phyloP scores from a whole-genome alignment of 164 flowering plant genomes.

The Saururus chinensis region DNA sequence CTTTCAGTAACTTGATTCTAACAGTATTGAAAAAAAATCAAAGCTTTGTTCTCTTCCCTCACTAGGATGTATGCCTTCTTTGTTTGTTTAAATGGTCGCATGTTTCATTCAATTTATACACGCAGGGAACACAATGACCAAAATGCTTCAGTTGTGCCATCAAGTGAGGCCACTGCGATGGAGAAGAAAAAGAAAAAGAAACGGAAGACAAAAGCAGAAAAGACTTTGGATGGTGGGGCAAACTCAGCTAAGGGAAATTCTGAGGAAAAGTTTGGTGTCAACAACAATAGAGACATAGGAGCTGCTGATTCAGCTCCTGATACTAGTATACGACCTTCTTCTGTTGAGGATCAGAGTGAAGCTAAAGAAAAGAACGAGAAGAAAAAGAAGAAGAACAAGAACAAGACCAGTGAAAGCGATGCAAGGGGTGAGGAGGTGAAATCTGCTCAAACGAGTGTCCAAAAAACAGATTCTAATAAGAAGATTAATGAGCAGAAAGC shows the following conservation, averaged over 20 bases:
- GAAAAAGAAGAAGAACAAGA: conserved; percentile 50
- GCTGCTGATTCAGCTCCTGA: conserved; percentile 3
- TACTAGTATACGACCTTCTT: conserved; percentile 6
- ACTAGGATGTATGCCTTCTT: not conserved
- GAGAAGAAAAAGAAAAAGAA: conserved; percentile 30
- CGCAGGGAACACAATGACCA: not conserved
- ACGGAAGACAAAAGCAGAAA: conserved; percentile 18
- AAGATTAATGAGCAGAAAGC: conserved; percentile 21
- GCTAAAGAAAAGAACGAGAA: conserved; percentile 54
- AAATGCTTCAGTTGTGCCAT: not conserved
- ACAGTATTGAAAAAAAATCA: too few relatives aligned
- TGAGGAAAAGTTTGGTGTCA: conserved; percentile 1
- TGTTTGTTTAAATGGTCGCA: not conserved
- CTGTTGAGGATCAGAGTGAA: conserved; percentile 16
- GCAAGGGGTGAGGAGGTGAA: conserved; percentile 1
- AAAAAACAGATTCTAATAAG: conserved; percentile 15
- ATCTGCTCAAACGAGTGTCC: not conserved
- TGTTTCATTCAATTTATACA: not conserved
- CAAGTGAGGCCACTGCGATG: not conserved
- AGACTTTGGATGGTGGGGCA: conserved; percentile 11
- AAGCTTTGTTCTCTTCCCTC: not conserved
- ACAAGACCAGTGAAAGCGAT: conserved; percentile 21
- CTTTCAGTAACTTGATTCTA: too few relatives aligned
- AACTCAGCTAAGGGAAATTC: not conserved
- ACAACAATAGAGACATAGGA: conserved; percentile 2